Conservation (phyloP, 768 basidiomycete genomes). For the Kwoniella dendrophila region DNA sequence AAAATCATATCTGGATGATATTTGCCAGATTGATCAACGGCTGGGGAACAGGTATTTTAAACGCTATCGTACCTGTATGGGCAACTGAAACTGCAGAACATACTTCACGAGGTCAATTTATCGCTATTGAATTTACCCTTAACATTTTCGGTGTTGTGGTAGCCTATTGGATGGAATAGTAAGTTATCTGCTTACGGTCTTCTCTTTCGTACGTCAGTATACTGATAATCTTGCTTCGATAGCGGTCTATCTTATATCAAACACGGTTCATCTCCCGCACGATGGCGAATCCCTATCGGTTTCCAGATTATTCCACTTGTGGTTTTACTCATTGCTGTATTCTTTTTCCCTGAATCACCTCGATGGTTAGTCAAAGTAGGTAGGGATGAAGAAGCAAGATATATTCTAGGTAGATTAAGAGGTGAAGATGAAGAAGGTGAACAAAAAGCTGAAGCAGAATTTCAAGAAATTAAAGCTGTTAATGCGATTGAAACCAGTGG, state of each 20-base stretch:
- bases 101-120: constrained; percentile 32
- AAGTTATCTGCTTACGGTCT: too few relatives aligned
- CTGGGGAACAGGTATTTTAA: constrained; percentile 36
- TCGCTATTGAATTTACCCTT: constrained; percentile 40
- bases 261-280: too few relatives aligned
- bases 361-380: constrained; percentile 46
- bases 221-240: too few relatives aligned
- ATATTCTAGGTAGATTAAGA: constrained; percentile 22
- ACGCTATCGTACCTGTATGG: constrained; percentile 48
- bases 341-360: constrained; percentile 44
- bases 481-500: too few relatives aligned
- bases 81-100: constrained; percentile 39
- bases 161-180: too few relatives aligned
- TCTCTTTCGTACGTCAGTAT: too few relatives aligned
- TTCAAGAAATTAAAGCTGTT: constrained; percentile 29
- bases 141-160: too few relatives aligned
- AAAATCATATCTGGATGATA: constrained; percentile 39
- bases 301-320: constrained; percentile 43
- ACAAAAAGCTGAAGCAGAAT: constrained; percentile 20
- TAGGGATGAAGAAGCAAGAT: constrained; percentile 29
- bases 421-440: constrained; percentile 18
- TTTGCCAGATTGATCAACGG: constrained; percentile 36
- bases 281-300: too few relatives aligned
- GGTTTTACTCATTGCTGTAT: constrained; percentile 24
- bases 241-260: too few relatives aligned